Percentiles rank a stretch among this genome's conserved stretches.
phyloP scores from a whole-genome alignment of 2,329 filamentous ascomycete species.

The Dryadomyces quercus-mongolicae region DNA sequence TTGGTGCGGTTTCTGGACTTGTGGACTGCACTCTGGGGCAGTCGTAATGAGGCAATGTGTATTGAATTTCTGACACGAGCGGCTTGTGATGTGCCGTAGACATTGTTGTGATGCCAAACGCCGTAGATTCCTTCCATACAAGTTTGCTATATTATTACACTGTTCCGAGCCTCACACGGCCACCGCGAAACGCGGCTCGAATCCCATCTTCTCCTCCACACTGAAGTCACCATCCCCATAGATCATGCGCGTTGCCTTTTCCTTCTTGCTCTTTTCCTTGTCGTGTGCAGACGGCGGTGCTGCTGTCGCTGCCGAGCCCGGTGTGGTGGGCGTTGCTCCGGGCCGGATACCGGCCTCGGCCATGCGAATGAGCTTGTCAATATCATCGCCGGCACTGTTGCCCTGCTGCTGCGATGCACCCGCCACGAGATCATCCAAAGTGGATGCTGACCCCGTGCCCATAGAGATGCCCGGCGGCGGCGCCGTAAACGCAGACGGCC shows the following conservation, averaged over 20 bases:
- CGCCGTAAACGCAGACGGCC: constrained; percentile 9
- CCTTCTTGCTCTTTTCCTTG: constrained; percentile 45
- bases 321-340: constrained; percentile 16
- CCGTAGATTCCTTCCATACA: too few species aligned
- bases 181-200: constrained; percentile 58
- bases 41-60: too few species aligned
- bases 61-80: too few species aligned
- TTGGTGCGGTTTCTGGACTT: too few species aligned
- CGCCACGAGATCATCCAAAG: constrained; percentile 35
- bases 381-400: constrained; percentile 35
- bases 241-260: constrained; percentile 49
- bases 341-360: constrained; percentile 49
- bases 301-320: constrained; percentile 28
- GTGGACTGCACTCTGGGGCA: too few species aligned
- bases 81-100: too few species aligned
- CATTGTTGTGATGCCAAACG: too few species aligned
- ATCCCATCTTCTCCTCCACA: constrained; percentile 82
- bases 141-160: too few species aligned
- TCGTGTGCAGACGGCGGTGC: constrained; percentile 28
- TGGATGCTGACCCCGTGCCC: constrained; percentile 23
- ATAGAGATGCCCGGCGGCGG: background rate
- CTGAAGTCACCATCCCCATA: constrained; percentile 72
- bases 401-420: constrained; percentile 15
- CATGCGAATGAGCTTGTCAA: constrained; percentile 53
- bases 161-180: background rate